These are phyloP conservation scores for Pachyrhizus erosus DNA, from an alignment of 306 rosid species.

Conservation along the genomic window DNA sequence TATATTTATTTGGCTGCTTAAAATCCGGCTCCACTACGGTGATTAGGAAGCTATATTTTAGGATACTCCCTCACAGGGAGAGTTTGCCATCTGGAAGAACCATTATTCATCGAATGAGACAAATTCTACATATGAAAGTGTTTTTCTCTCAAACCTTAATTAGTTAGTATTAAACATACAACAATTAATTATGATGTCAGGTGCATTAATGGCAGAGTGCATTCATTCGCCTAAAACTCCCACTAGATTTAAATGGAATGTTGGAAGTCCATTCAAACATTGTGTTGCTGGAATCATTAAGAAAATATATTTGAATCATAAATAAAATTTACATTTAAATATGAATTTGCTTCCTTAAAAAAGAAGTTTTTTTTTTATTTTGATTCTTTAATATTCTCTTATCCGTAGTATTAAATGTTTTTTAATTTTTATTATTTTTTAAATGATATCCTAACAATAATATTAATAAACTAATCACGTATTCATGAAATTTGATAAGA, in stretches of 20 bases:
- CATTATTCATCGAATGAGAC: slow-evolving; percentile 42
- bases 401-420: too few relatives aligned
- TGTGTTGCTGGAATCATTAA: background rate
- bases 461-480: too few relatives aligned
- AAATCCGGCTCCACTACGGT: slow-evolving; percentile 6
- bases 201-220: slow-evolving; percentile 19
- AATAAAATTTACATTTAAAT: background rate
- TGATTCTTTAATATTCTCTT: too few relatives aligned
- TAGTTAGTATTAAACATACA: background rate
- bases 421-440: too few relatives aligned
- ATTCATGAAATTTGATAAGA: too few relatives aligned
- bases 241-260: slow-evolving; percentile 21
- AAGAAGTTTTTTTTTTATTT: too few relatives aligned
- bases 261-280: slow-evolving; percentile 10
- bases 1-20: slow-evolving; percentile 5
- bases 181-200: slow-evolving; percentile 26
- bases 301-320: background rate
- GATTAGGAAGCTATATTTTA: too few relatives aligned
- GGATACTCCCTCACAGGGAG: background rate
- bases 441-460: too few relatives aligned
- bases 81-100: slow-evolving; percentile 38
- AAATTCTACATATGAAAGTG: slow-evolving; percentile 33
- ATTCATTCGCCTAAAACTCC: background rate
- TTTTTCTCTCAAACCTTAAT: background rate
- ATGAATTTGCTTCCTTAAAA: too few relatives aligned